phyloP scores from a whole-genome alignment of 129 eudicot species.

The Flaveria robusta region DNA sequence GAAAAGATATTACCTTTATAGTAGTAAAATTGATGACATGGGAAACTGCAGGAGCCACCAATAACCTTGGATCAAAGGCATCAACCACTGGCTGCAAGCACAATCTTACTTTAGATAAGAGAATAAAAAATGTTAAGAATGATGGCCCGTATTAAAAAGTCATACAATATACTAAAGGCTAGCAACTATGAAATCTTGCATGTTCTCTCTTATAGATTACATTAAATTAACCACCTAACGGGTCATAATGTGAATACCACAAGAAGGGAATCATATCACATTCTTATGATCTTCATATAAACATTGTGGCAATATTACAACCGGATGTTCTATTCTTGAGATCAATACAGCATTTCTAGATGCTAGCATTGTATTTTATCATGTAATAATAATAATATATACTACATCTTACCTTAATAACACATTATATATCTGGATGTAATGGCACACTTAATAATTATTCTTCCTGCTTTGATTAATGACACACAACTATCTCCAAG shows the following conservation, averaged over 20 bases:
- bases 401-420: background rate
- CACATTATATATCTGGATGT: background rate
- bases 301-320: background rate
- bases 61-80: constrained; percentile 93
- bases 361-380: background rate
- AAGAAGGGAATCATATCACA: background rate
- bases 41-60: constrained; percentile 87
- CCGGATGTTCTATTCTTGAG: background rate
- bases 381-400: background rate
- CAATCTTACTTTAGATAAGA: constrained; percentile 15
- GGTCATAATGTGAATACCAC: background rate
- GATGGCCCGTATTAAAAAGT: background rate
- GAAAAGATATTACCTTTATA: constrained; percentile 54
- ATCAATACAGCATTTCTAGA: background rate
- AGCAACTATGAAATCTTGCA: constrained; percentile 1
- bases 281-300: background rate
- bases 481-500: background rate
- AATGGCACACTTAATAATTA: background rate
- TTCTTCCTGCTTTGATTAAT: background rate
- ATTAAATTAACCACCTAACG: background rate
- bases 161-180: background rate
- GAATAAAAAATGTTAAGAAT: background rate
- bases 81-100: constrained; percentile 89
- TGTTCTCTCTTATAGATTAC: background rate
- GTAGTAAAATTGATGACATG: constrained; percentile 80